phyloP scores from a whole-genome alignment of 768 basidiomycete genomes.

The Pleurotus sapidus region DNA sequence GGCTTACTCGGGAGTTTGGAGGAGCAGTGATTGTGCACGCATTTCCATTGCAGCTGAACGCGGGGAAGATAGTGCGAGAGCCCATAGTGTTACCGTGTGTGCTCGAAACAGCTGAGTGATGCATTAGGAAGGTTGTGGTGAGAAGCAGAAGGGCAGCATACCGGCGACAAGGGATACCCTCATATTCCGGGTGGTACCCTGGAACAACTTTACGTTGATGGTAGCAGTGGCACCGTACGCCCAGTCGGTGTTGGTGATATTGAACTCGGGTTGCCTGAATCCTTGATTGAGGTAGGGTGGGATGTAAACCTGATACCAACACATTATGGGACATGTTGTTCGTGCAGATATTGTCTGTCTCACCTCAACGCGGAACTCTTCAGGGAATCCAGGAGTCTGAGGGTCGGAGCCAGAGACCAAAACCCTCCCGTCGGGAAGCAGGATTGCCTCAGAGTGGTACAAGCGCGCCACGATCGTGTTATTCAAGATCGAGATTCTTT shows the following conservation, averaged over 20 bases:
- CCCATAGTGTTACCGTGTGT: slow-evolving; percentile 82
- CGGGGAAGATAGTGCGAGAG: slow-evolving; percentile 68
- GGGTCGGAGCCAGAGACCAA: slow-evolving; percentile 59
- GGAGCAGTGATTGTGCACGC: slow-evolving; percentile 78
- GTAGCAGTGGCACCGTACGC: slow-evolving; percentile 47
- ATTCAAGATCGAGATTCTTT: slow-evolving; percentile 49
- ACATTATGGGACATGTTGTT: no score
- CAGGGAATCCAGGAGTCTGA: slow-evolving; percentile 38
- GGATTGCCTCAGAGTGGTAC: slow-evolving; percentile 47
- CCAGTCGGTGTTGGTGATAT: slow-evolving; percentile 62
- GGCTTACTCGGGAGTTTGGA: slow-evolving; percentile 62
- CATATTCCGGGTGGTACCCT: slow-evolving; percentile 42
- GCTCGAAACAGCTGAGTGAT: slow-evolving; percentile 56
- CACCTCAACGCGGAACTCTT: slow-evolving; percentile 65
- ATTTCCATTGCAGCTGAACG: slow-evolving; percentile 63
- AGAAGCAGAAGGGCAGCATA: slow-evolving; percentile 23
- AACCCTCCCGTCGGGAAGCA: slow-evolving; percentile 56
- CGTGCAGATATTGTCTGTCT: not conserved
- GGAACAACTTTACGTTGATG: slow-evolving; percentile 48
- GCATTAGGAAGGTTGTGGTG: slow-evolving; percentile 7
- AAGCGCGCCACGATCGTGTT: slow-evolving; percentile 52
- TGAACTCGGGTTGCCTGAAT: slow-evolving; percentile 58
- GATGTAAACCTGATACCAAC: slow-evolving; percentile 70
- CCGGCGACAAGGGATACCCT: slow-evolving; percentile 65
- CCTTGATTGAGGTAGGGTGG: slow-evolving; percentile 81